Base-by-base conservation (phyloP, 73 alveolate genomes). In the Durusdinium trenchii region DNA sequence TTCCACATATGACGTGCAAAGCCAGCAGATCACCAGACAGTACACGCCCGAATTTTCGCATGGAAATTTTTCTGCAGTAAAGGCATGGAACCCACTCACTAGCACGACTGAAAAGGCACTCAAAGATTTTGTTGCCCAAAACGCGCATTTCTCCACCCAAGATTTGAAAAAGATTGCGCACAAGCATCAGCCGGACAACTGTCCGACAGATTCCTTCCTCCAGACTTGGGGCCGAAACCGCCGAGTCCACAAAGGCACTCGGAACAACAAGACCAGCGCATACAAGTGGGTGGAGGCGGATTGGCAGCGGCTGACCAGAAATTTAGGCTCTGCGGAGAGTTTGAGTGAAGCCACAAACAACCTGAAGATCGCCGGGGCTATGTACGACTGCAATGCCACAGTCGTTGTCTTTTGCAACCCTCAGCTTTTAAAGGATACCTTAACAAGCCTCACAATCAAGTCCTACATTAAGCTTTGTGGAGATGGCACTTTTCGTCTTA, bases 191-290 rank as follows among this genome's bases (percentile, higher is more conserved):
- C n/a, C n/a, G n/a, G n/a, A n/a, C n/a, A n/a, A n/a, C n/a, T n/a
- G n/a, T n/a, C 83, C 83, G 45, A 69, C 83, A 3, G 83, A 69
- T 32, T 23, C 12, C 32, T 57, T n/a, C n/a, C n/a, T 71, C 43
- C 51, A 14, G 26, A n/a, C 35, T 3, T 71, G 84, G 84, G 52
- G 48, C 52, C 6, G 51, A 28, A 71, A 71, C 51, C 84, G 38
- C 84, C 32, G 38, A n/a, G 84, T 71, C 52, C 84, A 71, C 51
- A 71, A n/a, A 28, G 83, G 83, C 47, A 71, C 83, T 23, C 32
- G 38, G 38, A 51, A 51, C 52, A 47, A 47, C 6, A 71, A 38
- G 51, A 16, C 51, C 3, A 6, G 52, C 84, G 10, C 35, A 16
- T 3, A 32, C 35, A 20, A 6, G 48, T 71, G 84, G 84, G 18